Evolutionary conservation across 1,284 basidiomycete species (phyloP).

Genomic region (Termitomyces sp.): DNA sequence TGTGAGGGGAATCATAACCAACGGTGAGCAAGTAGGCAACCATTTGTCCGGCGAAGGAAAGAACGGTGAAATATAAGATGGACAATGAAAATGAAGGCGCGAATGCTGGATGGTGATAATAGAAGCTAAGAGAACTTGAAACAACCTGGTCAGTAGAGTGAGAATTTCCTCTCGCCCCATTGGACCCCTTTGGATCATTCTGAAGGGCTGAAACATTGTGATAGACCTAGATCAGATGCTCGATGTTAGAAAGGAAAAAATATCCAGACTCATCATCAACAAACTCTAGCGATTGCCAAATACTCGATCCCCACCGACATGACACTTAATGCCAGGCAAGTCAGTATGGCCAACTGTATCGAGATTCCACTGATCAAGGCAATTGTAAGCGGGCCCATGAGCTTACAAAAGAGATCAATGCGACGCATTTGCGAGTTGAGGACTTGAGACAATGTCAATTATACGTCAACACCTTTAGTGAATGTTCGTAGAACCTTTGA

Average conservation of each 20-base stretch:
- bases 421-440: constrained; percentile 25
- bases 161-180: neutral
- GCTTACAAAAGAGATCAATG: constrained; percentile 24
- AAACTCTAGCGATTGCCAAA: constrained; percentile 19
- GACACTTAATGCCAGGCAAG: constrained; percentile 15
- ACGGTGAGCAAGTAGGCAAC: constrained; percentile 21
- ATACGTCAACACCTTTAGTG: neutral
- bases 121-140: constrained; percentile 9
- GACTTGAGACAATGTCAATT: constrained; percentile 1
- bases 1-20: constrained; percentile 17
- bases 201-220: constrained; percentile 2
- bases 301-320: constrained; percentile 21
- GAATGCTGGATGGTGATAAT: constrained; percentile 19
- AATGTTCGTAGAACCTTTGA: constrained; percentile 1
- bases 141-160: neutral
- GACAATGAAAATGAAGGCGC: constrained; percentile 21
- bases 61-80: constrained; percentile 24
- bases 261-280: neutral
- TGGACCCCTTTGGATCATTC: neutral
- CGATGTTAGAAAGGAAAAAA: neutral
- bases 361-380: constrained; percentile 22
- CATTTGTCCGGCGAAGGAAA: constrained; percentile 23
- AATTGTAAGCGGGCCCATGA: constrained; percentile 22
- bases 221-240: constrained; percentile 4
- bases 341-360: constrained; percentile 16